Evolutionary conservation across 2,329 filamentous ascomycete species (phyloP).

Genomic region (Byssochlamys sp.): DNA sequence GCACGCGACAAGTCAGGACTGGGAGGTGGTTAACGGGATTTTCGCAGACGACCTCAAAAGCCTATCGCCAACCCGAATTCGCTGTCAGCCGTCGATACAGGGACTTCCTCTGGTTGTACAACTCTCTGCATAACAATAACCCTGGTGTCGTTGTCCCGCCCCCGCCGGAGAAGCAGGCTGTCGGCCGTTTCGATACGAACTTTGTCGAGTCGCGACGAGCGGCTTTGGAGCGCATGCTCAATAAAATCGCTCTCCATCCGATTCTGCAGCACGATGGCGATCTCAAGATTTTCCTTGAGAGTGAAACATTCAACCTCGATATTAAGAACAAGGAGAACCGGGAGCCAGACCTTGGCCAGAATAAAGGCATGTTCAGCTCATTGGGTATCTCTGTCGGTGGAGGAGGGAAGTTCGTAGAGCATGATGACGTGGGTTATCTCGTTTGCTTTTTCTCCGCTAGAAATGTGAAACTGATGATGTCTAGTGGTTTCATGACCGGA

Average conservation of each 20-base stretch:
- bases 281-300: slow-evolving; percentile 92
- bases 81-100: slow-evolving; percentile 87
- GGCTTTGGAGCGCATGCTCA: slow-evolving; percentile 92
- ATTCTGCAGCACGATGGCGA: slow-evolving; percentile 87
- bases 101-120: slow-evolving; percentile 97
- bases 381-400: slow-evolving; percentile 70
- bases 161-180: slow-evolving; percentile 93
- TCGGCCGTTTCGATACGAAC: slow-evolving; percentile 89
- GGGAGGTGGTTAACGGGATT: slow-evolving; percentile 8
- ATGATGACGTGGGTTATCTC: slow-evolving; percentile 68
- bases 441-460: slow-evolving; percentile 1
- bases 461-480: slow-evolving; percentile 13
- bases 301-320: slow-evolving; percentile 88
- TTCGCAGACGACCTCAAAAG: slow-evolving; percentile 79
- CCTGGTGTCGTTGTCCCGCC: slow-evolving; percentile 91
- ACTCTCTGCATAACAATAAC: slow-evolving; percentile 83
- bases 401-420: slow-evolving; percentile 83
- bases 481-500: slow-evolving; percentile 95
- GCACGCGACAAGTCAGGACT: background rate
- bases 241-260: slow-evolving; percentile 83
- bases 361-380: slow-evolving; percentile 83
- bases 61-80: slow-evolving; percentile 85
- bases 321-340: slow-evolving; percentile 95
- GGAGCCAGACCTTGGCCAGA: slow-evolving; percentile 75
- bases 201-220: slow-evolving; percentile 89